A percentile compares a stretch with the other conserved stretches of the same genome.
Evolutionary conservation across 176 grass and related monocot species (phyloP).

Genomic region (Oryza brachyantha): DNA sequence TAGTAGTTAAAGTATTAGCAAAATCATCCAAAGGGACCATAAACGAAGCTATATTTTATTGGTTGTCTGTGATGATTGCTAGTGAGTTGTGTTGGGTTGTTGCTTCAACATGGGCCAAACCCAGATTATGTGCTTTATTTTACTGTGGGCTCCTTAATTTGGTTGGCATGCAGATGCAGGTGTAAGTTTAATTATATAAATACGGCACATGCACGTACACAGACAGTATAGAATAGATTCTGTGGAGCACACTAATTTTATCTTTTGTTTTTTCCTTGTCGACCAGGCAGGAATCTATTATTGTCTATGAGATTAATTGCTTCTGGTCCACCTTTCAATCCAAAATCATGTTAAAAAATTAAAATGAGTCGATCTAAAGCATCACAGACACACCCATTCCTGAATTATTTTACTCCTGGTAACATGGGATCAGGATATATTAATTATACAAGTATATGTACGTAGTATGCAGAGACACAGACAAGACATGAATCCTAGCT

Average conservation of each 20-base stretch:
- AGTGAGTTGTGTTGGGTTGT: too few species aligned
- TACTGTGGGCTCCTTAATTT: background rate
- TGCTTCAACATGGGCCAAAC: too few species aligned
- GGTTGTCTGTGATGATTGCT: too few species aligned
- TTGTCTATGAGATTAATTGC: background rate
- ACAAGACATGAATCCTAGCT: background rate
- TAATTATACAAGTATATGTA: background rate
- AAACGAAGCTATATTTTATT: background rate
- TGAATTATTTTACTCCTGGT: background rate
- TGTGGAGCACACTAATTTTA: conserved; percentile 5
- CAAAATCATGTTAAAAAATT: background rate
- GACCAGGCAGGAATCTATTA: background rate
- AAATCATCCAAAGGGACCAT: too few species aligned
- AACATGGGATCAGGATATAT: background rate
- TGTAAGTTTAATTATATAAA: background rate
- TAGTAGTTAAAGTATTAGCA: too few species aligned
- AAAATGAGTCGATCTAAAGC: background rate
- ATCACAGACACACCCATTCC: background rate
- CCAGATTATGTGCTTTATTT: too few species aligned
- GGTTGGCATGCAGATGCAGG: background rate
- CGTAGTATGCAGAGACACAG: background rate
- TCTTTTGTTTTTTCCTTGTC: background rate
- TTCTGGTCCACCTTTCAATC: background rate
- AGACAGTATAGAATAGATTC: background rate
- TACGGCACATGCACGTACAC: background rate